These are phyloP conservation scores for Scedosporium boydii DNA, from an alignment of 2,329 filamentous ascomycete species.

Conservation along the genomic window DNA sequence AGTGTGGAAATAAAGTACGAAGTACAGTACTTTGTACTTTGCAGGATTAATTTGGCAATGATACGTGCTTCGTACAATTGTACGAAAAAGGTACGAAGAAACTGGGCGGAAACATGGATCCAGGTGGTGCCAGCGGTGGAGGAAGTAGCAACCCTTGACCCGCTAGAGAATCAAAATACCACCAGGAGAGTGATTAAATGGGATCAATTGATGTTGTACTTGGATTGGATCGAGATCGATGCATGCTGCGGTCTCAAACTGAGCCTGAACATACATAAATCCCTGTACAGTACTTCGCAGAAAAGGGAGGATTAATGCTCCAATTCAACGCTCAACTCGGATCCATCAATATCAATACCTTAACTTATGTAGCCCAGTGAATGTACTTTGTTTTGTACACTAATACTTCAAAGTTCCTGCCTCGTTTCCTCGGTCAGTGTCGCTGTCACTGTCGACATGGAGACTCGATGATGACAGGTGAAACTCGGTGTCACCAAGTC, in stretches of 20 bases:
- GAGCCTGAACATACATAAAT: too few relatives aligned
- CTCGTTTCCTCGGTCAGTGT: neutral
- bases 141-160: too few relatives aligned
- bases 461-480: neutral
- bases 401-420: neutral
- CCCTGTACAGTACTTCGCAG: too few relatives aligned
- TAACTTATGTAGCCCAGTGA: neutral
- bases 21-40: neutral
- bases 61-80: neutral
- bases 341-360: neutral
- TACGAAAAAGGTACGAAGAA: too few relatives aligned
- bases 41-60: neutral
- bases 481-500: slow-evolving; percentile 6
- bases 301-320: neutral
- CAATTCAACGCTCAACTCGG: neutral
- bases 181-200: too few relatives aligned
- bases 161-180: too few relatives aligned
- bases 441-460: neutral
- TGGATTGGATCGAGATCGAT: too few relatives aligned
- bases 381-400: neutral
- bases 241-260: too few relatives aligned
- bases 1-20: neutral
- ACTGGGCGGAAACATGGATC: too few relatives aligned
- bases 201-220: too few relatives aligned
- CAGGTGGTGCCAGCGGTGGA: too few relatives aligned